Base-by-base conservation (phyloP, 176 grass and related monocot genomes). In the Oryza officinalis region DNA sequence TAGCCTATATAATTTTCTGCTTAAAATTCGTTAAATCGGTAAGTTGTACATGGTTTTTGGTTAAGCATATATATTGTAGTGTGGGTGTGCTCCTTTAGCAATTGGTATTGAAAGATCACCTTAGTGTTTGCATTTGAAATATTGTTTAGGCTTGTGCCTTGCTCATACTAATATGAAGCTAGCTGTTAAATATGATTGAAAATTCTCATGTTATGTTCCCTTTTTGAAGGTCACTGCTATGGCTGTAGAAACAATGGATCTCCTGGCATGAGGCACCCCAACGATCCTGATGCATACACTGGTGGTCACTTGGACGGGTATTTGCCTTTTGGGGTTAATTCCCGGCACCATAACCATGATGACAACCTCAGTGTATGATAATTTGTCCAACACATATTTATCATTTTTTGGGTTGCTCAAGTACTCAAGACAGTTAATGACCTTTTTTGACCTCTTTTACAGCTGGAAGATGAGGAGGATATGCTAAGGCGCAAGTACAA, bases 341-440 rank as follows among this genome's bases (percentile, higher is more conserved):
- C 0, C 1, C 5, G 25, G 5, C 5, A 0, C 8, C 2, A 4
- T 61, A 12, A 5, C 1, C 1, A 0, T 60, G n/a, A n/a, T n/a
- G 17, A 41, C 0, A 7, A 77, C 15, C 54, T 63, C 1, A 57
- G 38, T 63, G 75, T 41, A 40, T 10, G 54, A 41, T 17, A n/a
- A 23, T 77, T 61, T 63, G 25, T 35, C 5, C 40, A 27, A 46
- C 23, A 12, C 38, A 4, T 40, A n/a, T n/a, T n/a, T n/a, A 12
- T 61, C 12, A n/a, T 3, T 31, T 15, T 76, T 13, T 33, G 44
- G 32, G 20, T 33, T 75, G 14, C 44, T 31, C 28, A 46, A 46
- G 44, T 10, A 61, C 13, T 63, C 74, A n/a, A n/a, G n/a, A 6
- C 25, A 13, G 14, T 14, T 25, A 20, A 61, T 38, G 13, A 46